Conservation (phyloP, 805 yeast genomes). For the Ogataea naganishii region DNA sequence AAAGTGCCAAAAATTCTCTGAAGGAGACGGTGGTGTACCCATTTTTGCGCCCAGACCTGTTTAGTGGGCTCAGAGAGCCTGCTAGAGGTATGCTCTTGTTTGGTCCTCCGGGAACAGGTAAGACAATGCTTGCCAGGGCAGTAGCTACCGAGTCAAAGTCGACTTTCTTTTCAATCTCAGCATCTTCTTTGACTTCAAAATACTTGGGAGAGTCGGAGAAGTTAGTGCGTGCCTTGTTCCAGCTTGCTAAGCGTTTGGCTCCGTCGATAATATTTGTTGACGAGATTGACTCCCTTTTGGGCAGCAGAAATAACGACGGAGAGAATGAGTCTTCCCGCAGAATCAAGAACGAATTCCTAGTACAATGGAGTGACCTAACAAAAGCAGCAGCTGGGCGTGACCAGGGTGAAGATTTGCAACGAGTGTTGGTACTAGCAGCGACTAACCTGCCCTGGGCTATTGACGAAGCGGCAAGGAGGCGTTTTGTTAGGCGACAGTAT, state of each 20-base stretch:
- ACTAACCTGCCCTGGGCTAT: constrained; percentile 96
- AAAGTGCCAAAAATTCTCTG: constrained; percentile 76
- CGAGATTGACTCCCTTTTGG: constrained; percentile 86
- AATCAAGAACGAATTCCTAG: constrained; percentile 85
- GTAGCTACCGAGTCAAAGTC: constrained; percentile 94
- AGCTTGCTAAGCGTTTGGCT: constrained; percentile 73
- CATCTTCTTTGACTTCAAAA: constrained; percentile 82
- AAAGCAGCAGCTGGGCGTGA: constrained; percentile 78
- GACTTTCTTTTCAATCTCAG: constrained; percentile 85
- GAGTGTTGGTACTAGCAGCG: constrained; percentile 89
- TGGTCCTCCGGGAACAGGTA: constrained; percentile 99
- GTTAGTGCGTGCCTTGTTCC: constrained; percentile 80
- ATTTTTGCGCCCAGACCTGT: constrained; percentile 85
- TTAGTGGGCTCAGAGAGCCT: constrained; percentile 86
- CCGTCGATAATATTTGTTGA: constrained; percentile 94
- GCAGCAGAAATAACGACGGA: constrained; percentile 64
- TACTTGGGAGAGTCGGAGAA: constrained; percentile 92
- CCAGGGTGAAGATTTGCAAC: constrained; percentile 37
- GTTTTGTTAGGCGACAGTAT: constrained; percentile 87
- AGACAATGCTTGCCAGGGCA: constrained; percentile 94
- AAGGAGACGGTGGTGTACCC: constrained; percentile 97
- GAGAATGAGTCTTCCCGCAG: constrained; percentile 81
- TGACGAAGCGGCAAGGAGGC: constrained; percentile 92
- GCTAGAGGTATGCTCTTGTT: constrained; percentile 92
- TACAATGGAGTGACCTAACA: constrained; percentile 90